These are phyloP conservation scores for Aspergillus puulaauensis DNA, from an alignment of 2,329 filamentous ascomycete genomes.

Conservation along the genomic window DNA sequence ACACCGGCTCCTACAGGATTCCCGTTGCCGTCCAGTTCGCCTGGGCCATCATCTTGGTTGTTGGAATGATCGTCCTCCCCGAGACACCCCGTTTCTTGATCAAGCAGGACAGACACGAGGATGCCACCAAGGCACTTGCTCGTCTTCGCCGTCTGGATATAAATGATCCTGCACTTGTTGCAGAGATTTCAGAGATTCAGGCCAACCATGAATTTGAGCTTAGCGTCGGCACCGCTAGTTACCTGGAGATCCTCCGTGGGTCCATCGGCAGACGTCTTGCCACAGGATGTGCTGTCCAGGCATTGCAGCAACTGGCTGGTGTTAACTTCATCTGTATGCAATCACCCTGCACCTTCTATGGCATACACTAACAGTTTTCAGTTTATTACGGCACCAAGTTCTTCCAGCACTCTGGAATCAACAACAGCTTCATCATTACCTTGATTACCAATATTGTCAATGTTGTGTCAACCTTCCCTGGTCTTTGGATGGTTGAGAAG, in stretches of 20 bases:
- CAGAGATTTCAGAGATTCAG: constrained; percentile 78
- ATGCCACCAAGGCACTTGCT: constrained; percentile 62
- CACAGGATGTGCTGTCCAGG: constrained; percentile 41
- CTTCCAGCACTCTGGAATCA: constrained; percentile 41
- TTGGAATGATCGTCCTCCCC: constrained; percentile 71
- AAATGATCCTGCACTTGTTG: constrained; percentile 67
- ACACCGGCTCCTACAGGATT: constrained; percentile 72
- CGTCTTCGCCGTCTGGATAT: constrained; percentile 69
- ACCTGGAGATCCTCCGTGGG: constrained; percentile 36
- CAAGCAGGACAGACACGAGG: constrained; percentile 68
- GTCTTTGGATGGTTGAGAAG: constrained; percentile 50
- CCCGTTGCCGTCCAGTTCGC: constrained; percentile 76
- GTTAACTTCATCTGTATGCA: constrained; percentile 45
- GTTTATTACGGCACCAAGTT: constrained; percentile 43
- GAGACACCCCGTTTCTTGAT: constrained; percentile 84
- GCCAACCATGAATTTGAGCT: constrained; percentile 86
- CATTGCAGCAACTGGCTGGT: constrained; percentile 42
- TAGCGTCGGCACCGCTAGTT: constrained; percentile 36
- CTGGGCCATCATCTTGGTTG: constrained; percentile 73
- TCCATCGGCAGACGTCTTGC: constrained; percentile 39
- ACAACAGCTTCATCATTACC: constrained; percentile 47
- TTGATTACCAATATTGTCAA: constrained; percentile 51
- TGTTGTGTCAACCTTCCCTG: constrained; percentile 48
- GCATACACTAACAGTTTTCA: constrained; percentile 17
- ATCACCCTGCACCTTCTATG: not conserved